A percentile compares a stretch with the other conserved stretches of the same genome.
phyloP scores from a whole-genome alignment of 73 alveolate species.

The Paramecium biaurelia region DNA sequence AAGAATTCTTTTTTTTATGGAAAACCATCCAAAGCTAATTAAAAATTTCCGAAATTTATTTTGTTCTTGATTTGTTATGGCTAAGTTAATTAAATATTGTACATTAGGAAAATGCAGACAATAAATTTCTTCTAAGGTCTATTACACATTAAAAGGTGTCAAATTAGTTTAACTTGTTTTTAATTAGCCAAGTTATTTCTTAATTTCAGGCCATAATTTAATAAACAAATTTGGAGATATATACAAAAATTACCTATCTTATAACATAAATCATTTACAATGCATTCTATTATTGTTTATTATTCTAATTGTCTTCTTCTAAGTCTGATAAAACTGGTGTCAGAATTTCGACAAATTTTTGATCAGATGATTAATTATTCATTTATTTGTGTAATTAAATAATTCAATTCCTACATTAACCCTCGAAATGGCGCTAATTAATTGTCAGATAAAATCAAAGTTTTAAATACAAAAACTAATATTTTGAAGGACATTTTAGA shows the following conservation, averaged over 20 bases:
- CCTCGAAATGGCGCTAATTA: background rate
- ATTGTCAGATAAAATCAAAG: background rate
- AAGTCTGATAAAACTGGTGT: slow-evolving; percentile 9
- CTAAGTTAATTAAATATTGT: background rate
- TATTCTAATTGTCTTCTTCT: background rate
- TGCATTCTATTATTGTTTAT: background rate
- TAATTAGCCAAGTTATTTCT: background rate
- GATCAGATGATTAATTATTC: background rate
- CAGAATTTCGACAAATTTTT: background rate
- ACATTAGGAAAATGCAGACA: background rate
- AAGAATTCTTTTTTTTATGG: background rate
- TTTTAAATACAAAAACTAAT: background rate
- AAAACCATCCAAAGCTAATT: slow-evolving; percentile 3
- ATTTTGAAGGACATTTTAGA: background rate
- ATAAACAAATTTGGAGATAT: background rate
- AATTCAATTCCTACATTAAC: background rate
- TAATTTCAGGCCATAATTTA: background rate
- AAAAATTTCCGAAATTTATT: background rate
- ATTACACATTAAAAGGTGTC: background rate
- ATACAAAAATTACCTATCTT: background rate
- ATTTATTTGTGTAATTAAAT: background rate
- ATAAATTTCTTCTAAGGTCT: background rate
- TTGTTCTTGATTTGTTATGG: background rate
- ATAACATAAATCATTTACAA: background rate
- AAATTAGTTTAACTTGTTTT: background rate